Evolutionary conservation across 164 flowering plant genomes (phyloP), one percentile per base, ranked within the genome.

Genomic region (Litsea cubeba): DNA sequence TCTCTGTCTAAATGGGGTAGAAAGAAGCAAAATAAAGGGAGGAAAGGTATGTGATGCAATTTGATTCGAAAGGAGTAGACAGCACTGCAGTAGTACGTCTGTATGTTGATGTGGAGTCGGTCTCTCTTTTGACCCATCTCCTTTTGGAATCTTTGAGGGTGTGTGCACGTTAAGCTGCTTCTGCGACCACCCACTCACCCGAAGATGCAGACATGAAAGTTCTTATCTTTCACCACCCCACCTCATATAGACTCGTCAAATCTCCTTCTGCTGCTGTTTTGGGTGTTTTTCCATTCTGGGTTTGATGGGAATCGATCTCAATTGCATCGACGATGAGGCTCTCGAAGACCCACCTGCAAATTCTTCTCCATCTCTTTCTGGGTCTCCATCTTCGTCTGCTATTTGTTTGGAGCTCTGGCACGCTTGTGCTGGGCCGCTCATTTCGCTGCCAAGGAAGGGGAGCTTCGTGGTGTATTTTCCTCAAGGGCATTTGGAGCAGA

Each of bases 351-450:
- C 46, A 40, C 46, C 60, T 2, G n/a, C 66, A 50, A 11, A 49
- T 50, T 25, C 73, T 63, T 46, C 77, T 3, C 70, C 79, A 65
- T 78, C 83, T 15, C 62, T 76, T 15, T 74, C 78, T 58, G 65
- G 72, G 26, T 73, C 79, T 14, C 15, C 75, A 18, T 62, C 82
- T 46, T 72, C 88, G 24, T 62, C 82, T 46, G 70, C 88, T 26
- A 91, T 93, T 64, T 94, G 95, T 78, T 76, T 93, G 88, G 98
- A 96, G 91, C 91, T 92, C 1, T 94, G 97, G 97, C 97, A 92
- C 72, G 99, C 98, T 6, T 96, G 99, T 76, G 98, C 98, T 1
- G 98, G 99, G 3, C 95, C 97, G 3, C 79, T 87, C 65, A 91
- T 89, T 62, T 91, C 95, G 7, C 77, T 92, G 71, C 99, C 99